A percentile compares a stretch with the other conserved stretches of the same genome.
phyloP scores from a whole-genome alignment of 2,329 filamentous ascomycete genomes.

The Arthrinium phaeospermum region DNA sequence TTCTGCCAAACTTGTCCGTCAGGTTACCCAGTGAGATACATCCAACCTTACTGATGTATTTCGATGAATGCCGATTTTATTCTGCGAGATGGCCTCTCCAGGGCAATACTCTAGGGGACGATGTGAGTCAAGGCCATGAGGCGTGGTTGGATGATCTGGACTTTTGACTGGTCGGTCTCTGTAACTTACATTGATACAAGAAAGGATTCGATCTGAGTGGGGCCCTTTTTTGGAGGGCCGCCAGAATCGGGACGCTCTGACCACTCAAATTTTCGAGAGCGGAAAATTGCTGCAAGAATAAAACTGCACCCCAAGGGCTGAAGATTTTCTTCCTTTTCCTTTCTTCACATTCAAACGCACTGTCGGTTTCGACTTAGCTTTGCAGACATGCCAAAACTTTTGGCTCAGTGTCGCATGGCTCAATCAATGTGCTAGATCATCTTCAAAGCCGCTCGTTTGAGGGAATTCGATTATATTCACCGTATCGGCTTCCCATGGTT shows the following conservation, averaged over 20 bases:
- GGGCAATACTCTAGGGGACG: background rate
- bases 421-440: constrained; percentile 41
- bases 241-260: background rate
- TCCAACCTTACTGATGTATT: background rate
- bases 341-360: constrained; percentile 43
- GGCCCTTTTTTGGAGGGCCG: no score
- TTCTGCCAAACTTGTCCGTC: background rate
- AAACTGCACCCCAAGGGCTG: background rate
- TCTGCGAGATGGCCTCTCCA: background rate
- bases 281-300: constrained; percentile 8
- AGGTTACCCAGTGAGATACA: no score
- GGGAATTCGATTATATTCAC: constrained; percentile 35
- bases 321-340: constrained; percentile 20
- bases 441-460: constrained; percentile 42
- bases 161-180: background rate
- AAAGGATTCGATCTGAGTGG: background rate
- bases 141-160: background rate
- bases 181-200: no score
- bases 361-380: constrained; percentile 34
- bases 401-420: constrained; percentile 34
- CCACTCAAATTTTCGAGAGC: background rate
- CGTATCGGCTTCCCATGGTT: constrained; percentile 43
- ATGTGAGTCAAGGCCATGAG: background rate
- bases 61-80: background rate
- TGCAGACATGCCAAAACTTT: constrained; percentile 32